These are phyloP conservation scores for Yamadazyma dendronema DNA, from an alignment of 1,139 yeast species.

Conservation along the genomic window DNA sequence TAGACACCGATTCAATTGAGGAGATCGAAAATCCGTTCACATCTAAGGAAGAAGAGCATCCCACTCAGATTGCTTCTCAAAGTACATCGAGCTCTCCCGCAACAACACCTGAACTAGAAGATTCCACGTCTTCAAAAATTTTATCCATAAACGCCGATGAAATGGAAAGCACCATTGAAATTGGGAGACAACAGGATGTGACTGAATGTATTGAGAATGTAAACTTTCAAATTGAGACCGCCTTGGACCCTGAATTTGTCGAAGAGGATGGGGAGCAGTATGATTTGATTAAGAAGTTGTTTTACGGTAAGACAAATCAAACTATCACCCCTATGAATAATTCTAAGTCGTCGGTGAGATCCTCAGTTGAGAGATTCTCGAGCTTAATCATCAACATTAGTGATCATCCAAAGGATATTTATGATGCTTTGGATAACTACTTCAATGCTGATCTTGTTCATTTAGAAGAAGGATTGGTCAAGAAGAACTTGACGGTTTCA, in stretches of 20 bases:
- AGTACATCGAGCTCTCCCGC: constrained; percentile 2
- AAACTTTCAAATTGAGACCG: constrained; percentile 89
- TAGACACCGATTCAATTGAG: constrained; percentile 9
- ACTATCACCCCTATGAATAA: constrained; percentile 37
- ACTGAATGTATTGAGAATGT: constrained; percentile 97
- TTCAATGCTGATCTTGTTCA: constrained; percentile 73
- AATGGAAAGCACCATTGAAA: constrained; percentile 68
- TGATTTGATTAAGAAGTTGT: constrained; percentile 74
- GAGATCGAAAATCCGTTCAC: constrained; percentile 5
- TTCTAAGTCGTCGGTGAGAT: constrained; percentile 56
- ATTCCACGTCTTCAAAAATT: constrained; percentile 16
- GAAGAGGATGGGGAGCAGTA: constrained; percentile 79
- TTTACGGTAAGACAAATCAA: constrained; percentile 65
- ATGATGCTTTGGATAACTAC: constrained; percentile 85
- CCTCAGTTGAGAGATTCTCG: constrained; percentile 73
- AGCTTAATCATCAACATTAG: constrained; percentile 82
- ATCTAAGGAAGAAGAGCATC: neutral
- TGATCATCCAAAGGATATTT: constrained; percentile 83
- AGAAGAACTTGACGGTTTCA: constrained; percentile 68
- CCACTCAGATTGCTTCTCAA: neutral
- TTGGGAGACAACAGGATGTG: constrained; percentile 95
- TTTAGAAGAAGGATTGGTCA: constrained; percentile 71
- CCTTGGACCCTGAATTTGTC: constrained; percentile 63
- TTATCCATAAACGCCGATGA: constrained; percentile 57
- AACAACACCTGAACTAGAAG: neutral